Evolutionary conservation across 2,329 filamentous ascomycete species (phyloP).

Genomic region (Calonectria fujianensis): DNA sequence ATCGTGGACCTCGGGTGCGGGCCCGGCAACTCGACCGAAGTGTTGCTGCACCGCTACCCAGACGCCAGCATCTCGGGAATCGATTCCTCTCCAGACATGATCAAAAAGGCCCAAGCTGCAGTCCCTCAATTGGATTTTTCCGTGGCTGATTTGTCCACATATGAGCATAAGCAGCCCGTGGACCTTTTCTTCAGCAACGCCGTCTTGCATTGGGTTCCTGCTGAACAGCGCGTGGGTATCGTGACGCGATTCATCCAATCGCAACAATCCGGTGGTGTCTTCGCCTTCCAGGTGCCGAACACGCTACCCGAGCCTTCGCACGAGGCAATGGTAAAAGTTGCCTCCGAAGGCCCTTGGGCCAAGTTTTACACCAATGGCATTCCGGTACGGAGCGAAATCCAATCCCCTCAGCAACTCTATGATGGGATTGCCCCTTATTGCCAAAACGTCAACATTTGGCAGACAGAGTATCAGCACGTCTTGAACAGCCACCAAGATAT

Average conservation of each 20-base stretch:
- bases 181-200: slow-evolving; percentile 75
- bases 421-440: slow-evolving; percentile 67
- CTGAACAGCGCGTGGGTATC: slow-evolving; percentile 64
- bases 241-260: slow-evolving; percentile 65
- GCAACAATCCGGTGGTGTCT: slow-evolving; percentile 65
- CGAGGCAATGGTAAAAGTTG: slow-evolving; percentile 66
- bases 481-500: slow-evolving; percentile 69
- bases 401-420: slow-evolving; percentile 68
- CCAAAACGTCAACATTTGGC: slow-evolving; percentile 70
- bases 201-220: slow-evolving; percentile 75
- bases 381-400: slow-evolving; percentile 68
- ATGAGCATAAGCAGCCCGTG: slow-evolving; percentile 54
- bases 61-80: slow-evolving; percentile 68
- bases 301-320: slow-evolving; percentile 71
- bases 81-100: slow-evolving; percentile 74
- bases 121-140: slow-evolving; percentile 66
- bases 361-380: slow-evolving; percentile 52
- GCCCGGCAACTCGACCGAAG: slow-evolving; percentile 74
- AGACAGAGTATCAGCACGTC: slow-evolving; percentile 72
- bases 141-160: slow-evolving; percentile 67
- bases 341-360: slow-evolving; percentile 62
- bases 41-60: slow-evolving; percentile 69
- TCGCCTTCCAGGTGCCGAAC: slow-evolving; percentile 72
- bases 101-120: slow-evolving; percentile 65
- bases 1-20: slow-evolving; percentile 77